A percentile compares a stretch with the other conserved stretches of the same genome.
These are phyloP conservation scores for Termitomyces sp. DNA, from an alignment of 768 basidiomycete genomes.

Conservation along the genomic window DNA sequence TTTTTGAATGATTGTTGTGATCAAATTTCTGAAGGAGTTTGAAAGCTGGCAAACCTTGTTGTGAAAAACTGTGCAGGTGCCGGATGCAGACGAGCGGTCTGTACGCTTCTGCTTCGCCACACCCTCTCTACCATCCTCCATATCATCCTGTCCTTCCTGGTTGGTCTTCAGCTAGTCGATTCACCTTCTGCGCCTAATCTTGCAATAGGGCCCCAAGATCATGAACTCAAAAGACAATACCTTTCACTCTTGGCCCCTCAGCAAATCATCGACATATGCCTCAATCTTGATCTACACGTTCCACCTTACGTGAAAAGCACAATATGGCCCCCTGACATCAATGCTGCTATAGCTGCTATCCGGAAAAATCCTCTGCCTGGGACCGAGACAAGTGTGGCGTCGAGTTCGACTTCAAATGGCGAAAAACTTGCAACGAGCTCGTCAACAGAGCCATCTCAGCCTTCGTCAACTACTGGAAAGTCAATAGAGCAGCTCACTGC, in stretches of 20 bases:
- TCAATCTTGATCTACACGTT: conserved; percentile 65
- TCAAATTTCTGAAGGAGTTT: conserved; percentile 1
- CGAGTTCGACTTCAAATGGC: conserved; percentile 7
- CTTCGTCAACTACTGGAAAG: conserved; percentile 7
- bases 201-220: conserved; percentile 34
- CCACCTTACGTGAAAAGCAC: conserved; percentile 56
- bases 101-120: conserved; percentile 28
- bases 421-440: conserved; percentile 11
- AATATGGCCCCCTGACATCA: conserved; percentile 73
- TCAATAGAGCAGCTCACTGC: conserved; percentile 15
- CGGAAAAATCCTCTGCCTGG: conserved; percentile 25
- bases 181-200: conserved; percentile 12
- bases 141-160: conserved; percentile 29
- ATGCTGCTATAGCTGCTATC: conserved; percentile 54
- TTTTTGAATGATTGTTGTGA: neutral
- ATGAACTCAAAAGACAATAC: conserved; percentile 69
- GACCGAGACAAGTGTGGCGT: conserved; percentile 11
- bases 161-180: conserved; percentile 16
- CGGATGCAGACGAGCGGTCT: conserved; percentile 53
- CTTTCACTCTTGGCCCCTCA: conserved; percentile 58
- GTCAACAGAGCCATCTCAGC: conserved; percentile 12
- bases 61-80: conserved; percentile 66
- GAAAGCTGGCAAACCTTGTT: conserved; percentile 45
- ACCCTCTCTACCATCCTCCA: conserved; percentile 29
- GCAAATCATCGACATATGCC: conserved; percentile 77